Evolutionary conservation across 495 filamentous ascomycete species (phyloP).

Genomic region (Collariella sp.): DNA sequence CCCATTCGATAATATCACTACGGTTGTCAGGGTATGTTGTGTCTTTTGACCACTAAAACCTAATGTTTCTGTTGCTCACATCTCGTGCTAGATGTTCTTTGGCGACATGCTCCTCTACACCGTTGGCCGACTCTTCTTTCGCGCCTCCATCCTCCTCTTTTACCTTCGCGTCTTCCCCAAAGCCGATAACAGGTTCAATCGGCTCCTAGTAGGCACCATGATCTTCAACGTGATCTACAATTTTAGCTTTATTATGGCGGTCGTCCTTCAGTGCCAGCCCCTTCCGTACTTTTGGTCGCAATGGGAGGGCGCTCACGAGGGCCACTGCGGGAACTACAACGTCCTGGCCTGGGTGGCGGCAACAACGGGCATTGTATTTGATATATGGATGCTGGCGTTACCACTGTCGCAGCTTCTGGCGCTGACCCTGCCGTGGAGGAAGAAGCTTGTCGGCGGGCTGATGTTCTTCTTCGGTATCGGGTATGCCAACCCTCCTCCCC

Average conservation of each 20-base stretch:
- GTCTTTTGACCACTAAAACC: neutral
- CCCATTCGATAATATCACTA: conserved; percentile 36
- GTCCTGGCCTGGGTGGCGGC: conserved; percentile 23
- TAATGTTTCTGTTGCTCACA: neutral
- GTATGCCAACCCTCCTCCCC: conserved; percentile 14
- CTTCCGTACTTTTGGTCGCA: conserved; percentile 22
- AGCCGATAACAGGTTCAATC: conserved; percentile 16
- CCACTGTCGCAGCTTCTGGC: conserved; percentile 27
- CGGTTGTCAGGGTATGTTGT: conserved; percentile 9
- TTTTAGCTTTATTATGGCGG: conserved; percentile 29
- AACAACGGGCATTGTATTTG: conserved; percentile 27
- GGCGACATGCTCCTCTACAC: conserved; percentile 31
- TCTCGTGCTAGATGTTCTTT: conserved; percentile 15
- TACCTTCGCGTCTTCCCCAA: conserved; percentile 43
- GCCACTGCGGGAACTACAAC: conserved; percentile 25
- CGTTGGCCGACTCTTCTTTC: conserved; percentile 28
- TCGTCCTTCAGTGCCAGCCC: conserved; percentile 38
- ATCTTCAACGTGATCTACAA: conserved; percentile 28
- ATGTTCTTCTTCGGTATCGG: conserved; percentile 33
- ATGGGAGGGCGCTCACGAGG: conserved; percentile 21
- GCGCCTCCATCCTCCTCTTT: conserved; percentile 42
- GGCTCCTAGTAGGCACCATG: conserved; percentile 23
- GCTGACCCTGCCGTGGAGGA: conserved; percentile 27
- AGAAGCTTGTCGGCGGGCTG: conserved; percentile 24
- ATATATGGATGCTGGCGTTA: conserved; percentile 29